phyloP scores from a whole-genome alignment of 345 rosid species.

The Lumnitzera racemosa region DNA sequence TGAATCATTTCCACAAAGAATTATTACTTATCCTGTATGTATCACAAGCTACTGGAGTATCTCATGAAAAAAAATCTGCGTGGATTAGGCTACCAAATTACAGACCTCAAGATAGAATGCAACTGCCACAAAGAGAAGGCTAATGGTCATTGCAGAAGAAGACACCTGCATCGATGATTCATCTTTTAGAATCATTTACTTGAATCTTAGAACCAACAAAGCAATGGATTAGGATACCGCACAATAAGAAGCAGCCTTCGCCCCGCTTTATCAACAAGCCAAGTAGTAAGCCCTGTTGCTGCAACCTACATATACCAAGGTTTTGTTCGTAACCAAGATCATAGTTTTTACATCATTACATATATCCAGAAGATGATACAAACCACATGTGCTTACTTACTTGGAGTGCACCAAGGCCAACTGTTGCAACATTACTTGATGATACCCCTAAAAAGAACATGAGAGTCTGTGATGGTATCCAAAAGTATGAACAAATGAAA shows the following conservation, averaged over 20 bases:
- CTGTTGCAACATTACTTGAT: conserved; percentile 65
- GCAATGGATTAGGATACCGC: conserved; percentile 16
- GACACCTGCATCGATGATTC: conserved; percentile 47
- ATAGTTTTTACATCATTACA: too few relatives aligned
- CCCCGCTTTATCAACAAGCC: conserved; percentile 84
- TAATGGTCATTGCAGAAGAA: conserved; percentile 63
- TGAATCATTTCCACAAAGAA: conserved; percentile 6
- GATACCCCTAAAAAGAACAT: conserved; percentile 39
- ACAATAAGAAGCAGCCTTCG: conserved; percentile 87
- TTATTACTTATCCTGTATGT: too few relatives aligned
- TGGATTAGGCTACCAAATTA: conserved; percentile 5
- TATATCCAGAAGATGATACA: too few relatives aligned
- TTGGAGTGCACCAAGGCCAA: conserved; percentile 79
- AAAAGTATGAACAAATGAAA: too few relatives aligned
- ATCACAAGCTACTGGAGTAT: too few relatives aligned
- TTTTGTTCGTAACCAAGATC: background rate
- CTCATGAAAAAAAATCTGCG: background rate
- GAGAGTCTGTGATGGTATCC: too few relatives aligned
- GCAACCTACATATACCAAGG: conserved; percentile 39
- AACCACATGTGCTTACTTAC: conserved; percentile 22
- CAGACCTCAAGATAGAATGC: conserved; percentile 68
- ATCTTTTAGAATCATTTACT: background rate
- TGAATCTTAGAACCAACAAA: conserved; percentile 5
- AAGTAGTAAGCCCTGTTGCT: conserved; percentile 76
- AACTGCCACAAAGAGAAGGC: conserved; percentile 57